Percentiles rank a stretch among this genome's conserved stretches.
Evolutionary conservation across 2,329 filamentous ascomycete genomes (phyloP).

Genomic region (Ascochyta viciae-villosae): DNA sequence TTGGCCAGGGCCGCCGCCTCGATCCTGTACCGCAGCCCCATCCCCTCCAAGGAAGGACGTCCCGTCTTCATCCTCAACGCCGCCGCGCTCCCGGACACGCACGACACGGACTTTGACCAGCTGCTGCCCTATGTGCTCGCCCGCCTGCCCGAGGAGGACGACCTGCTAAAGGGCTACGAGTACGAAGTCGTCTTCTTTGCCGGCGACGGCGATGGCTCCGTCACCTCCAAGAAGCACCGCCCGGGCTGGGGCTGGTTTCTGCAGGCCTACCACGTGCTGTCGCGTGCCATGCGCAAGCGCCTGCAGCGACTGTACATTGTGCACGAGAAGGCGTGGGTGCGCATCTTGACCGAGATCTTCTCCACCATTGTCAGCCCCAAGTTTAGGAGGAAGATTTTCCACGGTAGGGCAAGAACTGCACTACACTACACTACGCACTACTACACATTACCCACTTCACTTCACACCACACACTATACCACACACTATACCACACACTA

Average conservation of each 20-base stretch:
- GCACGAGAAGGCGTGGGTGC: constrained; percentile 64
- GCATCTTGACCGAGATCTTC: constrained; percentile 63
- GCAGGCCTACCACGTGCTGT: constrained; percentile 64
- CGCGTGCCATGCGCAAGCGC: constrained; percentile 62
- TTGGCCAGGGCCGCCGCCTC: constrained; percentile 60
- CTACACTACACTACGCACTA: too few species aligned
- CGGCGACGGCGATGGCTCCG: constrained; percentile 57
- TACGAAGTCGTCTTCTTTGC: constrained; percentile 66
- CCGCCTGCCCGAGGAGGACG: constrained; percentile 62
- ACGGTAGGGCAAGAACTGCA: constrained; percentile 48
- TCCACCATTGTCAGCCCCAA: constrained; percentile 65
- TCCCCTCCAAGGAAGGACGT: constrained; percentile 57
- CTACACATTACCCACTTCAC: too few species aligned
- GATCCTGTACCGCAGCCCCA: constrained; percentile 62
- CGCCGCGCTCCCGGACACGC: constrained; percentile 63
- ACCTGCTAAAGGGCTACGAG: constrained; percentile 60
- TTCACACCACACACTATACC: too few species aligned
- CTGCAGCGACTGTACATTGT: constrained; percentile 64
- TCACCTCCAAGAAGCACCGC: constrained; percentile 55
- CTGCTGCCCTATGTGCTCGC: constrained; percentile 63
- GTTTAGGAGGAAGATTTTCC: constrained; percentile 64
- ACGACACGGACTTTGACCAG: constrained; percentile 61
- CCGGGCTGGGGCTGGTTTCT: constrained; percentile 65
- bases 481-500: neutral
- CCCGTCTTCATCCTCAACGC: constrained; percentile 64